phyloP scores from a whole-genome alignment of 148 eudicot genomes.

The Chenopodium berlandieri region DNA sequence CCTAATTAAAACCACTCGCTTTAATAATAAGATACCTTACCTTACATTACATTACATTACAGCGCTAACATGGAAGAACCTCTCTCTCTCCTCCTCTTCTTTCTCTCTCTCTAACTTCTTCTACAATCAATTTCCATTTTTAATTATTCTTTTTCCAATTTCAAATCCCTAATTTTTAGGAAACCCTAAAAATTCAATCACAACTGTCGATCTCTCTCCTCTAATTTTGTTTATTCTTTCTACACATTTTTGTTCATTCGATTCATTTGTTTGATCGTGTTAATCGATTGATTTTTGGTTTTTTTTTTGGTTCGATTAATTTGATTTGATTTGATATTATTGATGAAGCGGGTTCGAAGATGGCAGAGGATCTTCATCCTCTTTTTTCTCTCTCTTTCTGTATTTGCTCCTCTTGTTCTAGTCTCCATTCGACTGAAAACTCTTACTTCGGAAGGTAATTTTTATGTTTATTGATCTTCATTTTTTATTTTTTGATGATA shows the following conservation, averaged over 20 bases:
- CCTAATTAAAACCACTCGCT: background rate
- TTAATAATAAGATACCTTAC: conserved; percentile 15
- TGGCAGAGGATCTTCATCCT: conserved; percentile 90
- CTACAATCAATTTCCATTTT: conserved; percentile 1
- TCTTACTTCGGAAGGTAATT: conserved; percentile 47
- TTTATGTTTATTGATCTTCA: background rate
- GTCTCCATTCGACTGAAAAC: conserved; percentile 47
- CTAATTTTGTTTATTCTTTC: too few species aligned
- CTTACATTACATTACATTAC: conserved; percentile 3
- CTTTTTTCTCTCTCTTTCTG: conserved; percentile 63
- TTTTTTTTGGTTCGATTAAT: background rate
- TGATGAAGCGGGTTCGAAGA: conserved; percentile 64
- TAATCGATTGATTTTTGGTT: background rate
- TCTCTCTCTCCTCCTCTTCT: conserved; percentile 4
- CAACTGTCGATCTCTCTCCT: background rate
- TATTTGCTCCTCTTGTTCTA: conserved; percentile 58
- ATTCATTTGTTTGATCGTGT: background rate
- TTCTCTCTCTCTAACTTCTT: conserved; percentile 13
- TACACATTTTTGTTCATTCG: too few species aligned
- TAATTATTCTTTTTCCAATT: background rate
- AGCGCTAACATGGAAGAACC: conserved; percentile 30
- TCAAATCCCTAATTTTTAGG: conserved; percentile 28
- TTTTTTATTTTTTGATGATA: background rate
- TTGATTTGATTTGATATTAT: conserved; percentile 22
- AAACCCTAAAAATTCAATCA: conserved; percentile 27